Percentiles rank a stretch among this genome's conserved stretches.
phyloP scores from a whole-genome alignment of 805 yeast species.

The Peterozyma xylosa region DNA sequence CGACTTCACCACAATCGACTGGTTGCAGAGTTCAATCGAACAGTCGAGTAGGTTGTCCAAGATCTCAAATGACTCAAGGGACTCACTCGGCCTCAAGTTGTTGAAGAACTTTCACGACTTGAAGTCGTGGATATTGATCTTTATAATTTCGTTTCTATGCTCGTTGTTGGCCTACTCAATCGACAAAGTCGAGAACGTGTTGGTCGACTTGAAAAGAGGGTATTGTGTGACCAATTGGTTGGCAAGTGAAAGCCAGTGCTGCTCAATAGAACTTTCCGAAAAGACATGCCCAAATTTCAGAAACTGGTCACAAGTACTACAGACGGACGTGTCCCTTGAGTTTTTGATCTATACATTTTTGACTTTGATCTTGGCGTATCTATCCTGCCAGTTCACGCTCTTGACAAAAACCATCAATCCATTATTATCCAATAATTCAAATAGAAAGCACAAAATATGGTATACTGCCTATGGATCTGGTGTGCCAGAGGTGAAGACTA shows the following conservation, averaged over 20 bases:
- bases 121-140: constrained; percentile 44
- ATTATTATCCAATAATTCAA: constrained; percentile 5
- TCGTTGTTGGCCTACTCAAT: constrained; percentile 43
- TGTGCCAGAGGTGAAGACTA: constrained; percentile 56
- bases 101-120: constrained; percentile 24
- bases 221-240: constrained; percentile 40
- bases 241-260: constrained; percentile 34
- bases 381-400: constrained; percentile 37
- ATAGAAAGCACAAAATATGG: constrained; percentile 13
- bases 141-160: constrained; percentile 34
- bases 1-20: constrained; percentile 55
- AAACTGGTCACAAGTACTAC: constrained; percentile 31
- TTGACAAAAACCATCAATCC: constrained; percentile 34
- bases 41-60: constrained; percentile 33
- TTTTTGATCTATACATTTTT: constrained; percentile 27
- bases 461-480: constrained; percentile 55
- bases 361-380: constrained; percentile 33
- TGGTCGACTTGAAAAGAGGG: constrained; percentile 46
- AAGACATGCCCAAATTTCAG: constrained; percentile 32
- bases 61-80: constrained; percentile 21
- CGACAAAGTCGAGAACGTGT: constrained; percentile 35
- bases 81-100: constrained; percentile 9
- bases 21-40: constrained; percentile 42
- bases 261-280: constrained; percentile 15
- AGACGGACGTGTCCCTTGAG: constrained; percentile 15